These are phyloP conservation scores for Iberis amara DNA, from an alignment of 441 rosid genomes.

Conservation along the genomic window DNA sequence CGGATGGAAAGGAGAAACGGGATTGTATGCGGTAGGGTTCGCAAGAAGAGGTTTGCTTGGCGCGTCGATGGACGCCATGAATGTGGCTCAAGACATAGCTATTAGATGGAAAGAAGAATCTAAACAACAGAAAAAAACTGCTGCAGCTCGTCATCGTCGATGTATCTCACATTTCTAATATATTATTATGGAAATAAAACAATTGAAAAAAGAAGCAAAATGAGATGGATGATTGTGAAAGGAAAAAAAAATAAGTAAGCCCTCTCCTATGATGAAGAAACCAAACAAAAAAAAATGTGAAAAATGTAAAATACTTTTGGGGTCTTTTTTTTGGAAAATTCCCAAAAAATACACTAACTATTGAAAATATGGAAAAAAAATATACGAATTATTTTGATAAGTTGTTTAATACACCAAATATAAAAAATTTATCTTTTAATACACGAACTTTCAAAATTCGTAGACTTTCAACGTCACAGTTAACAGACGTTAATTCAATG, in stretches of 20 bases:
- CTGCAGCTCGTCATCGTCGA: slow-evolving; percentile 56
- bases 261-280: slow-evolving; percentile 44
- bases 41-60: slow-evolving; percentile 69
- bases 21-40: slow-evolving; percentile 84
- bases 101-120: slow-evolving; percentile 71
- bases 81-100: slow-evolving; percentile 57
- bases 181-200: background rate
- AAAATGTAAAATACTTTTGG: background rate
- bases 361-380: too few relatives aligned
- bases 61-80: slow-evolving; percentile 57
- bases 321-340: background rate
- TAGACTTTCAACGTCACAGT: too few relatives aligned
- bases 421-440: too few relatives aligned
- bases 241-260: slow-evolving; percentile 25
- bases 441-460: too few relatives aligned
- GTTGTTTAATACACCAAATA: too few relatives aligned
- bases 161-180: slow-evolving; percentile 66
- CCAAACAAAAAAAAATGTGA: slow-evolving; percentile 17
- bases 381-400: too few relatives aligned
- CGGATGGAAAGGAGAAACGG: slow-evolving; percentile 67
- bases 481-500: too few relatives aligned
- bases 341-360: too few relatives aligned
- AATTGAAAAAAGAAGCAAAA: too few relatives aligned
- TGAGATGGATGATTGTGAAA: background rate
- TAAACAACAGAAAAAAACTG: slow-evolving; percentile 42